phyloP scores from a whole-genome alignment of 2,329 filamentous ascomycete genomes.

The Monosporascus sp. region DNA sequence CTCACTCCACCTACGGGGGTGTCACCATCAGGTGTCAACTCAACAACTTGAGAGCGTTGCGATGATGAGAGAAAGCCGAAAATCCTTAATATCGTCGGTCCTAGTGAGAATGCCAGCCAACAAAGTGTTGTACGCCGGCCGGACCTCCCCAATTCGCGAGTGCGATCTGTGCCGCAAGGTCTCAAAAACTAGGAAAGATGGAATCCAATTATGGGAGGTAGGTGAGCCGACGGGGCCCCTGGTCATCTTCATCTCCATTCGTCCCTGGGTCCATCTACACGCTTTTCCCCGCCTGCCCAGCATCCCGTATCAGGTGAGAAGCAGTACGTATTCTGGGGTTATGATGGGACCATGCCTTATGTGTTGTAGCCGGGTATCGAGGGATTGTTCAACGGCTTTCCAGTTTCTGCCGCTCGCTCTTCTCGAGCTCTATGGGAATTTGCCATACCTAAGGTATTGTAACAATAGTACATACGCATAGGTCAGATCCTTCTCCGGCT shows the following conservation, averaged over 20 bases:
- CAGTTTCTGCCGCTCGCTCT: neutral
- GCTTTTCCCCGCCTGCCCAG: neutral
- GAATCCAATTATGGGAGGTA: slow-evolving; percentile 16
- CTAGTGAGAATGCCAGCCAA: too few species aligned
- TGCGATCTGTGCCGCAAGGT: too few species aligned
- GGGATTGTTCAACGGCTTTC: neutral
- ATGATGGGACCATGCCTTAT: neutral
- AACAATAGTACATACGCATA: neutral
- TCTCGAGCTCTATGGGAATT: neutral
- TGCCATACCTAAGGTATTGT: too few species aligned
- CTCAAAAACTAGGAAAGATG: slow-evolving; percentile 6
- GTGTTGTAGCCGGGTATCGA: neutral
- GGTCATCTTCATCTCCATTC: slow-evolving; percentile 2
- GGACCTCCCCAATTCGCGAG: too few species aligned
- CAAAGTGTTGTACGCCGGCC: too few species aligned
- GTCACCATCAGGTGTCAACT: neutral
- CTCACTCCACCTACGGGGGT: neutral
- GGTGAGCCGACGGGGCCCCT: slow-evolving; percentile 10
- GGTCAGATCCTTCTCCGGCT: neutral
- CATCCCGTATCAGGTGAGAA: neutral
- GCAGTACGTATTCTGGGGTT: neutral
- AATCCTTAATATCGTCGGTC: too few species aligned
- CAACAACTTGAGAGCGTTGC: neutral
- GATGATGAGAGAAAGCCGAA: too few species aligned
- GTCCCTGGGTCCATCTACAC: slow-evolving; percentile 7